Evolutionary conservation across 169 alveolate genomes (phyloP), one percentile per base, ranked within the genome.

Genomic region (Condylostoma magnum): DNA sequence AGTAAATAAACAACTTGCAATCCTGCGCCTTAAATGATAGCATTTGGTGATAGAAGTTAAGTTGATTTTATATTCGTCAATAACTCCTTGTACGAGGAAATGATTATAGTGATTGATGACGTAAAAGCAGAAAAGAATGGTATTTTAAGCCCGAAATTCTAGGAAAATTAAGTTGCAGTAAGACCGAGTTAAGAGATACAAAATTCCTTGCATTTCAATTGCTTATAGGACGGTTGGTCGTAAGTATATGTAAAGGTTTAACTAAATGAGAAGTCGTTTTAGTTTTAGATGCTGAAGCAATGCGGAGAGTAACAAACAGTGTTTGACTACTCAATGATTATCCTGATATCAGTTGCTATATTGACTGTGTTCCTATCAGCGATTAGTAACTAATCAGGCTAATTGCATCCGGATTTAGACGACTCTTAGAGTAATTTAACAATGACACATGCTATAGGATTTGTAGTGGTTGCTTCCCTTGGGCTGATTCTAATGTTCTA

Each of bases 381-480:
- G 1, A 30, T 12, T 15, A 10, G 33, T 22, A 50, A 43, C 12
- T 30, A 31, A 31, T 15, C 25, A 15, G 33, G 27, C 0, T 10
- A n/a, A 55, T 43, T 31, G 3, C 68, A 22, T 2, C 68, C 68
- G 2, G 15, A 15, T 10, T 30, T 55, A 30, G 22, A 20, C 12
- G 68, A 55, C n/a, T 43, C 15, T 2, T 15, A 43, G 15, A 31
- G 33, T 22, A 50, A 28, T 43, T 27, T 55, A 28, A 20, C 50
- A 15, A 31, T 25, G 1, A 12, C 12, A n/a, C 68, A 55, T 55
- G 68, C 68, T 28, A n/a, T 28, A 1, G 50, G 50, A 15, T 55
- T 55, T 55, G 22, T 55, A 10, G 68, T 30, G 57, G 10, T 15
- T 22, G 68, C 50, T 20, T 55, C 68, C 27, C n/a, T 33, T 10